Percentiles rank a stretch among this genome's conserved stretches.
phyloP scores from a whole-genome alignment of 139 green algal species.

The Parachlorella kessleri region DNA sequence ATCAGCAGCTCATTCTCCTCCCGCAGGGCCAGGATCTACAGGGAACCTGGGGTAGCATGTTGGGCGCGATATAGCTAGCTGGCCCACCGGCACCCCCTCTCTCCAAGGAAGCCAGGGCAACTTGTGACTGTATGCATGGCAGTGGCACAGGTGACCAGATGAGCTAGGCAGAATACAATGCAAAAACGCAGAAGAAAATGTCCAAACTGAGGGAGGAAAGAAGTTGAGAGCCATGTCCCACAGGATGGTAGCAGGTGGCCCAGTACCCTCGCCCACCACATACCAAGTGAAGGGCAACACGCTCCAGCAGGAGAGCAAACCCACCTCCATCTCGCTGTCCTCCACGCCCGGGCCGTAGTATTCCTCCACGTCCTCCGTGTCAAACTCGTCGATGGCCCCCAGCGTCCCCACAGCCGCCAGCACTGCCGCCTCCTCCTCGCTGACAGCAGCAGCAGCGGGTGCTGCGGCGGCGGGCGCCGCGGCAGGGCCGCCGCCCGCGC shows the following conservation, averaged over 20 bases:
- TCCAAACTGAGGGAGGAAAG: not conserved
- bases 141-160: not conserved
- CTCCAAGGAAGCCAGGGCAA: not conserved
- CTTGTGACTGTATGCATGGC: not conserved
- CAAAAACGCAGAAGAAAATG: not conserved
- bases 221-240: not conserved
- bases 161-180: not conserved
- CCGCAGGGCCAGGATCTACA: slow-evolving; percentile 46
- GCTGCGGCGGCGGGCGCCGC: too few relatives aligned
- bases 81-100: not conserved
- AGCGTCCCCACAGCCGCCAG: not conserved
- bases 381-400: not conserved
- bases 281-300: too few relatives aligned
- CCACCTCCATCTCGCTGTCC: slow-evolving; percentile 22
- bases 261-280: too few relatives aligned
- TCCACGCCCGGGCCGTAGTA: not conserved
- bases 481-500: too few relatives aligned
- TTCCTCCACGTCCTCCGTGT: not conserved
- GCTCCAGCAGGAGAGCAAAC: too few relatives aligned
- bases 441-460: too few relatives aligned
- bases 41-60: not conserved
- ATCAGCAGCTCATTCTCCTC: slow-evolving; percentile 63
- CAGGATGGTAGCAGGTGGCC: too few relatives aligned
- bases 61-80: not conserved
- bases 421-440: not conserved